Evolutionary conservation across 176 grass and related monocot species (phyloP).

Genomic region (Miscanthus lutarioriparius): DNA sequence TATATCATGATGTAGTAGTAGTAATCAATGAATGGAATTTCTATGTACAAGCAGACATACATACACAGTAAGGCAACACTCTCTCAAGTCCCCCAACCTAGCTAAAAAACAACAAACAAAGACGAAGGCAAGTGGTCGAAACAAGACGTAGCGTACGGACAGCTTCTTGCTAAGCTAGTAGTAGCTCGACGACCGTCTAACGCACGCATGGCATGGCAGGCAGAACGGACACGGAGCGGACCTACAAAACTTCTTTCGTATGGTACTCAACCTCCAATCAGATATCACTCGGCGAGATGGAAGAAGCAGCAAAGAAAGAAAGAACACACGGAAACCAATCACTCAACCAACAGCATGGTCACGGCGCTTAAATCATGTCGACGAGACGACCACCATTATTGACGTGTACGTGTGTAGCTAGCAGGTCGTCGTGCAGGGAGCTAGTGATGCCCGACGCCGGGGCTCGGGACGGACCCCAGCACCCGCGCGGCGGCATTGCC

Average conservation of each 20-base stretch:
- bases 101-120: neutral
- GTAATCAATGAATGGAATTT: constrained; percentile 18
- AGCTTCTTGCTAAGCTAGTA: neutral
- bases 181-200: neutral
- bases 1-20: neutral
- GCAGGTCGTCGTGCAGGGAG: neutral
- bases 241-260: constrained; percentile 38
- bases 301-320: neutral
- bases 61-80: neutral
- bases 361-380: neutral
- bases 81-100: neutral
- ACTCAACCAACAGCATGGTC: neutral
- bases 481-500: constrained; percentile 43
- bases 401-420: neutral
- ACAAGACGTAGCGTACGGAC: neutral
- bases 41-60: constrained; percentile 7
- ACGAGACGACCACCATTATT: neutral
- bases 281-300: neutral
- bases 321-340: neutral
- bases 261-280: neutral
- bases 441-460: constrained; percentile 71
- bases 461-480: constrained; percentile 85
- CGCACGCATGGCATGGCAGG: neutral
- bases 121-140: constrained; percentile 10
- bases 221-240: neutral